These are phyloP conservation scores for Venturia aucupariae DNA, from an alignment of 2,329 filamentous ascomycete genomes.

Conservation along the genomic window DNA sequence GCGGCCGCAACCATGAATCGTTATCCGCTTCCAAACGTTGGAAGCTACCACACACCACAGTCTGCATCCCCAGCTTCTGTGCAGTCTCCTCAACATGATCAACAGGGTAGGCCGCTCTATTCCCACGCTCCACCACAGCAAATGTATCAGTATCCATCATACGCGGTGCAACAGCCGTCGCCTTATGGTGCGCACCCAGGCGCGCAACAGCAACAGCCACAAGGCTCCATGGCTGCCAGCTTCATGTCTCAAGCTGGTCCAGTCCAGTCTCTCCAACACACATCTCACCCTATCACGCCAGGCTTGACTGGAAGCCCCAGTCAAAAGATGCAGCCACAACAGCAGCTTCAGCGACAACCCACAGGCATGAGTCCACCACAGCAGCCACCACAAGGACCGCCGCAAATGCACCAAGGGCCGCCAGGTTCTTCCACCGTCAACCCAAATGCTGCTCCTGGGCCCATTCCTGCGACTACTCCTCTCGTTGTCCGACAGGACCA, in stretches of 20 bases:
- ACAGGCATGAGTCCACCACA: constrained; percentile 37
- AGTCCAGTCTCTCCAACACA: constrained; percentile 30
- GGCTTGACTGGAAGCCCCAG: constrained; percentile 55
- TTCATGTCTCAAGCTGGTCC: constrained; percentile 45
- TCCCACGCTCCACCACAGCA: constrained; percentile 67
- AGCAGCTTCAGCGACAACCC: constrained; percentile 47
- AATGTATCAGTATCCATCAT: constrained; percentile 70
- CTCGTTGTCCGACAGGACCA: constrained; percentile 89
- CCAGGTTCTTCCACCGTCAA: constrained; percentile 51
- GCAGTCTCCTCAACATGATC: constrained; percentile 84
- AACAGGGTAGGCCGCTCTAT: constrained; percentile 75
- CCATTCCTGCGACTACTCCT: constrained; percentile 92
- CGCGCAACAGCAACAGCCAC: constrained; percentile 30
- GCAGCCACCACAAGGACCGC: constrained; percentile 30
- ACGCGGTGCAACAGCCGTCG: constrained; percentile 46
- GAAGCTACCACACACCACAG: constrained; percentile 92
- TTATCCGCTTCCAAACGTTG: constrained; percentile 51
- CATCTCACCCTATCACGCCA: constrained; percentile 38
- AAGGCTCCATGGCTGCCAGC: constrained; percentile 40
- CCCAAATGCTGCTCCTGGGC: constrained; percentile 85
- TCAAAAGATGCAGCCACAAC: constrained; percentile 35
- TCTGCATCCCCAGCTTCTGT: constrained; percentile 92
- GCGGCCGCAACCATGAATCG: constrained; percentile 57
- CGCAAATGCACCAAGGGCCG: constrained; percentile 32
- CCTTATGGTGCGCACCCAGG: constrained; percentile 48